These are phyloP conservation scores for Colletotrichum spinosum DNA, from an alignment of 2,329 filamentous ascomycete genomes.

Conservation along the genomic window DNA sequence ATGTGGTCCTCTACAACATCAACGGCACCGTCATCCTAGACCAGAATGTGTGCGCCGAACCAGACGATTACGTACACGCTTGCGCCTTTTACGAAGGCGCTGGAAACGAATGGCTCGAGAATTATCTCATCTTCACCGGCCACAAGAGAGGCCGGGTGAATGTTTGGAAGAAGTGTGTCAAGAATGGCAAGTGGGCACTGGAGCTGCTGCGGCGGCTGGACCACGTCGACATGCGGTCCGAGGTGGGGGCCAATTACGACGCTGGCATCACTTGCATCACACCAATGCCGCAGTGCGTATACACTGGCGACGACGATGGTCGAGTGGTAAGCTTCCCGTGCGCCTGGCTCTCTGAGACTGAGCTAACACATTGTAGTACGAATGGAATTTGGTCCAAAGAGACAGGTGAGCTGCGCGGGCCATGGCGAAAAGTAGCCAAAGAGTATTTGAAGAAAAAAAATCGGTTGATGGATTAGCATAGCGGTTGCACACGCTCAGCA, in stretches of 20 bases:
- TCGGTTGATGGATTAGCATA: slow-evolving; percentile 38
- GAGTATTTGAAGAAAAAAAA: slow-evolving; percentile 46
- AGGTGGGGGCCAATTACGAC: slow-evolving; percentile 66
- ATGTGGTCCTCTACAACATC: slow-evolving; percentile 83
- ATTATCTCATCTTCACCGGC: slow-evolving; percentile 88
- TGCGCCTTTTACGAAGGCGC: slow-evolving; percentile 94
- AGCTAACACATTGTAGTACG: slow-evolving; percentile 58
- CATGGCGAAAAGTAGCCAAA: slow-evolving; percentile 67
- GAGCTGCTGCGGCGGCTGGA: slow-evolving; percentile 85
- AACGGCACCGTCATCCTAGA: slow-evolving; percentile 88
- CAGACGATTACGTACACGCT: slow-evolving; percentile 81
- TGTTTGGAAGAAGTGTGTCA: slow-evolving; percentile 71
- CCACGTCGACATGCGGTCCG: slow-evolving; percentile 77
- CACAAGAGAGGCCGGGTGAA: slow-evolving; percentile 88
- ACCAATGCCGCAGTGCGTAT: slow-evolving; percentile 84
- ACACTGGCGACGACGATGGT: slow-evolving; percentile 94
- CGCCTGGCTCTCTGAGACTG: not conserved
- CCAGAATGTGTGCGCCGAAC: slow-evolving; percentile 78
- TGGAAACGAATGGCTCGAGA: slow-evolving; percentile 91
- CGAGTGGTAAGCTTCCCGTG: slow-evolving; percentile 73
- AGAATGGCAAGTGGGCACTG: slow-evolving; percentile 77
- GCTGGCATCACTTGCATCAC: slow-evolving; percentile 88
- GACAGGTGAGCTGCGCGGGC: slow-evolving; percentile 67
- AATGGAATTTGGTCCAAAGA: slow-evolving; percentile 71
- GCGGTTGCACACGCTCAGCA: slow-evolving; percentile 24